phyloP scores from a whole-genome alignment of 176 grass and related monocot species.

The Oryza glaberrima region DNA sequence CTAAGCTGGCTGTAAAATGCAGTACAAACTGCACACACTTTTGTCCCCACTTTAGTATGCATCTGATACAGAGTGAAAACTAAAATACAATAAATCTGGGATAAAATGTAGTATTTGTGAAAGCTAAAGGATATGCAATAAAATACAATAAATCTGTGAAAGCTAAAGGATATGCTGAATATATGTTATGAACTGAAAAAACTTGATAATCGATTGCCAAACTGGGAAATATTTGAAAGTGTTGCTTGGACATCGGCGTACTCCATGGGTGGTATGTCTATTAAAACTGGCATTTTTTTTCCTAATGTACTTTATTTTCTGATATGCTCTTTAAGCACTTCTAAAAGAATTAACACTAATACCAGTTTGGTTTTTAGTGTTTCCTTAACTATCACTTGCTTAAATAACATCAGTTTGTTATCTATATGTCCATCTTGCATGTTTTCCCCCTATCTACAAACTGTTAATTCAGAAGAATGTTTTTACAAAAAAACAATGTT shows the following conservation, averaged over 20 bases:
- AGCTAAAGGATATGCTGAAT: no score
- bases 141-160: no score
- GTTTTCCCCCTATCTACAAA: not conserved
- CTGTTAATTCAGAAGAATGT: conserved; percentile 19
- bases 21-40: no score
- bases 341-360: conserved; percentile 5
- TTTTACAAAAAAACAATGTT: not conserved
- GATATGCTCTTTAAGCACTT: not conserved
- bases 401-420: not conserved
- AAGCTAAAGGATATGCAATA: no score
- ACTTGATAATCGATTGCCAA: conserved; percentile 79
- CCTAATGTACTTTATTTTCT: not conserved
- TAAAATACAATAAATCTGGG: no score
- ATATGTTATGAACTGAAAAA: no score
- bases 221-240: conserved; percentile 90
- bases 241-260: conserved; percentile 86
- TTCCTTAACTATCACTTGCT: not conserved
- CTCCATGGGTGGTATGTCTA: conserved; percentile 96
- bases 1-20: no score
- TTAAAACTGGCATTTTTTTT: conserved; percentile 1
- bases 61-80: no score
- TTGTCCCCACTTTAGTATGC: no score
- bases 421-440: conserved; percentile 19
- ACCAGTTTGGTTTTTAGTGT: not conserved
- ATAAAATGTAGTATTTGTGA: no score